A percentile compares a stretch with the other conserved stretches of the same genome.
phyloP scores from a whole-genome alignment of 1,139 yeast genomes.

The Blastobotrys aristatus region DNA sequence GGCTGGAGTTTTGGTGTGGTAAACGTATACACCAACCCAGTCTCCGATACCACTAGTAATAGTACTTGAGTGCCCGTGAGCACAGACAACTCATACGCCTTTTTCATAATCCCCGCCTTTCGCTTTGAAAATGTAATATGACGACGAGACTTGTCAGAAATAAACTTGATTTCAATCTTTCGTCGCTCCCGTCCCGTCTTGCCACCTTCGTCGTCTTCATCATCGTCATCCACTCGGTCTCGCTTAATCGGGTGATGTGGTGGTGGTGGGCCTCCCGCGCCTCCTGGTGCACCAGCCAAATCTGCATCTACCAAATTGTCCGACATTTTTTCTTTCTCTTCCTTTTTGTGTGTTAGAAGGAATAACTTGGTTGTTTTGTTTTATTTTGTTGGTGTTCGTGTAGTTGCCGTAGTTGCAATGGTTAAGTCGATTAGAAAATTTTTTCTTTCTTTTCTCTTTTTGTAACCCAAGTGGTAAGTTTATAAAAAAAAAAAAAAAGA shows the following conservation, averaged over 20 bases:
- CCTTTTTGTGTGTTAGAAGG: not conserved
- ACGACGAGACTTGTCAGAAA: conserved; percentile 94
- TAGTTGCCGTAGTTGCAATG: too few species aligned
- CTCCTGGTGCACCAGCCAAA: conserved; percentile 9
- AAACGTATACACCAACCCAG: conserved; percentile 97
- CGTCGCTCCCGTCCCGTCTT: conserved; percentile 76
- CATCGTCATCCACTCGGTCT: conserved; percentile 39
- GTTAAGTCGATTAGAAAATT: not conserved
- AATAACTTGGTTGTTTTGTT: conserved; percentile 1
- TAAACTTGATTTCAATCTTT: conserved; percentile 93
- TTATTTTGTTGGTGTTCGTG: too few species aligned
- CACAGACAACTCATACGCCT: conserved; percentile 93
- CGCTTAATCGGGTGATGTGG: conserved; percentile 17
- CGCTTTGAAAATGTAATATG: conserved; percentile 97
- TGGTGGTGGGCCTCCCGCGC: conserved; percentile 1
- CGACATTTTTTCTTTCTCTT: conserved; percentile 13
- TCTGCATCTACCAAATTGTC: conserved; percentile 14
- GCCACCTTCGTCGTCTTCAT: conserved; percentile 71
- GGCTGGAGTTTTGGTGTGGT: conserved; percentile 98
- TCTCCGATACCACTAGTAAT: conserved; percentile 88
- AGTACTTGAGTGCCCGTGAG: conserved; percentile 96
- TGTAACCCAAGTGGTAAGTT: too few species aligned
- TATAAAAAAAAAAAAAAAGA: too few species aligned
- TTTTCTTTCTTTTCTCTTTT: not conserved
- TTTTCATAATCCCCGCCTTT: conserved; percentile 97